Conservation (phyloP, 352 stramenopile species). For the Globisporangium mamillatum region DNA sequence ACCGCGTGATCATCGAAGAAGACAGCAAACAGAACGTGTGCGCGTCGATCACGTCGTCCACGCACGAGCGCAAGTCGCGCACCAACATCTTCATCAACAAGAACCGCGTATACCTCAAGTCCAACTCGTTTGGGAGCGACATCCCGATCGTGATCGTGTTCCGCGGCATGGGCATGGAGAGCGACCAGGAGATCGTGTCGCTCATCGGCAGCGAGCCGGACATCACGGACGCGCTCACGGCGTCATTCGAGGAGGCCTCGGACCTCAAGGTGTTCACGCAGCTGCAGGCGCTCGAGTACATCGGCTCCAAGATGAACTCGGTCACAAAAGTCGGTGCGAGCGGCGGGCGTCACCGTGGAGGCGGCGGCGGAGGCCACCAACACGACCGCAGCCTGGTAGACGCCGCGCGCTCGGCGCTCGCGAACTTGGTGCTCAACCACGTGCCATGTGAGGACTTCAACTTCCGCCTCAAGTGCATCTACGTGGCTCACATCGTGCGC, state of each 20-base stretch:
- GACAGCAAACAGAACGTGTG: slow-evolving; percentile 91
- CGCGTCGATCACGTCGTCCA: slow-evolving; percentile 97
- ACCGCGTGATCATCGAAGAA: slow-evolving; percentile 99
- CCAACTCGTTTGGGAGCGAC: slow-evolving; percentile 97
- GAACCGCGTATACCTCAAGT: slow-evolving; percentile 96
- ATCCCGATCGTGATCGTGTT: slow-evolving; percentile 97
- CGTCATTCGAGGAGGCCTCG: slow-evolving; percentile 95
- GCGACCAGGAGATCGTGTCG: slow-evolving; percentile 98
- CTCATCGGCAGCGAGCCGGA: slow-evolving; percentile 93
- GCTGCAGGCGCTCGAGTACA: slow-evolving; percentile 93
- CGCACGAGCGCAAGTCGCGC: slow-evolving; percentile 97
- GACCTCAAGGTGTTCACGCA: slow-evolving; percentile 96
- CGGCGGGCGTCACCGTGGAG: slow-evolving; percentile 34
- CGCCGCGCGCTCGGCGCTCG: slow-evolving; percentile 96
- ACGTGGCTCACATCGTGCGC: slow-evolving; percentile 97
- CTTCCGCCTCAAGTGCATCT: slow-evolving; percentile 97
- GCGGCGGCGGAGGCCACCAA: slow-evolving; percentile 28
- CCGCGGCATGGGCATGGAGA: slow-evolving; percentile 97
- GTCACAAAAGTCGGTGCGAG: slow-evolving; percentile 55
- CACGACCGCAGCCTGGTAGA: slow-evolving; percentile 84
- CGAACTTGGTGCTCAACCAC: slow-evolving; percentile 98
- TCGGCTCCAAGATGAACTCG: slow-evolving; percentile 95
- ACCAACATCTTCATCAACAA: slow-evolving; percentile 98
- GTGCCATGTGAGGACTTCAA: slow-evolving; percentile 97
- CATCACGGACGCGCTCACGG: slow-evolving; percentile 92